These are phyloP conservation scores for Aureobasidium sp. DNA, from an alignment of 2,329 filamentous ascomycete species.

Conservation along the genomic window DNA sequence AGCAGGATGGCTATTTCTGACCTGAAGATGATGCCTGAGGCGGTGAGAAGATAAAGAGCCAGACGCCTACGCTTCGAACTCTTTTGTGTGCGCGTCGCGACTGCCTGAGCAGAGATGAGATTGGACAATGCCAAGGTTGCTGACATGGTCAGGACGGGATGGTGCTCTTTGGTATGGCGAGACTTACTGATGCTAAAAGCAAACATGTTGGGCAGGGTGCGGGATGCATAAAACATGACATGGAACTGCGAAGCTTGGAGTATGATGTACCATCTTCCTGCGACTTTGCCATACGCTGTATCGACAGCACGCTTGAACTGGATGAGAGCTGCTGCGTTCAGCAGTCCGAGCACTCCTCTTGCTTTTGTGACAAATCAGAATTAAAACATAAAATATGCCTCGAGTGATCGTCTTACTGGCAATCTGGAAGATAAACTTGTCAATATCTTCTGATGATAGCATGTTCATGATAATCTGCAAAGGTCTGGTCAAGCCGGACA, in stretches of 20 bases:
- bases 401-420: constrained; percentile 38
- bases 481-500: constrained; percentile 67
- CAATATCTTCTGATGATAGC: background rate
- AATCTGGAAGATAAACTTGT: constrained; percentile 47
- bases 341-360: constrained; percentile 67
- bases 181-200: constrained; percentile 75
- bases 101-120: constrained; percentile 42
- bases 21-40: constrained; percentile 78
- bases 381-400: background rate
- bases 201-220: constrained; percentile 94
- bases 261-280: constrained; percentile 71
- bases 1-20: constrained; percentile 83
- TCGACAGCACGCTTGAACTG: constrained; percentile 58
- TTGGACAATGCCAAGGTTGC: constrained; percentile 58
- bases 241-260: constrained; percentile 86
- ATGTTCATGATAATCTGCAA: constrained; percentile 33
- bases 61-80: constrained; percentile 50
- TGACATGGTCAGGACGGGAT: constrained; percentile 27
- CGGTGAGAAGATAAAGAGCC: constrained; percentile 67
- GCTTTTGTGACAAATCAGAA: constrained; percentile 38
- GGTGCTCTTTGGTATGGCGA: background rate
- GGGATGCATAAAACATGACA: constrained; percentile 82
- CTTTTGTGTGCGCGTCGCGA: constrained; percentile 29
- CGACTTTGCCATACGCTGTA: constrained; percentile 59
- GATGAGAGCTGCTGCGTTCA: constrained; percentile 64